phyloP scores from a whole-genome alignment of 73 alveolate species.

The Effrenium voratum region DNA sequence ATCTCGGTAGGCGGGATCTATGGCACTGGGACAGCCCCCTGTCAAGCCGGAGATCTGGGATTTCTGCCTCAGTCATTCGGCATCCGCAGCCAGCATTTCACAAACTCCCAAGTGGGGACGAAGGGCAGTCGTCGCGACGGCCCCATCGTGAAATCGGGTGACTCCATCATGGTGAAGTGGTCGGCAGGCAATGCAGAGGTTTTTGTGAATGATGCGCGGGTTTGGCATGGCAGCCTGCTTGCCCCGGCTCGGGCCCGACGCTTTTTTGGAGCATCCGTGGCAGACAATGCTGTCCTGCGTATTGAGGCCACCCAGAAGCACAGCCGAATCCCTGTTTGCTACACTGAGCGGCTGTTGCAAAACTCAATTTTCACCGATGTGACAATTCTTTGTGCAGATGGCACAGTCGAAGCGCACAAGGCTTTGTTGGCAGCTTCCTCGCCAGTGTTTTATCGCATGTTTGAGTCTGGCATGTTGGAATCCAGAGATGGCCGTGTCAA shows the following conservation, averaged over 20 bases:
- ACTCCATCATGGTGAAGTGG: constrained; percentile 50
- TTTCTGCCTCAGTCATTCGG: constrained; percentile 70
- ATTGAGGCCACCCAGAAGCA: constrained; percentile 79
- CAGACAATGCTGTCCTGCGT: constrained; percentile 78
- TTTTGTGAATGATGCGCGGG: constrained; percentile 20
- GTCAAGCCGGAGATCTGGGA: constrained; percentile 75
- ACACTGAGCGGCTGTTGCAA: constrained; percentile 53
- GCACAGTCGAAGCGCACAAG: constrained; percentile 40
- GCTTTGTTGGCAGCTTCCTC: constrained; percentile 76
- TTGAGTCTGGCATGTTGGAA: constrained; percentile 72
- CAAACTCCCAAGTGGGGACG: constrained; percentile 44
- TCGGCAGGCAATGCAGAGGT: constrained; percentile 60
- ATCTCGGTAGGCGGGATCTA: constrained; percentile 57
- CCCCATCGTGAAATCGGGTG: constrained; percentile 10
- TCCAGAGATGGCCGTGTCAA: constrained; percentile 15
- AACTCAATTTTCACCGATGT: constrained; percentile 24
- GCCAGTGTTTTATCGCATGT: constrained; percentile 42
- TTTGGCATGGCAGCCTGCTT: constrained; percentile 64
- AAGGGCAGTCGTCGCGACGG: constrained; percentile 74
- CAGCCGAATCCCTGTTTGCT: constrained; percentile 32
- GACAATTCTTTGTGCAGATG: constrained; percentile 13
- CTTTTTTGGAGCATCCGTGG: constrained; percentile 75
- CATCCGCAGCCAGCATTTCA: not conserved
- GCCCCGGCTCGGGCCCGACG: constrained; percentile 66
- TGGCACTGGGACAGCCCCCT: not conserved